Evolutionary conservation across 441 rosid species (phyloP).

Genomic region (Isatis lusitanica): DNA sequence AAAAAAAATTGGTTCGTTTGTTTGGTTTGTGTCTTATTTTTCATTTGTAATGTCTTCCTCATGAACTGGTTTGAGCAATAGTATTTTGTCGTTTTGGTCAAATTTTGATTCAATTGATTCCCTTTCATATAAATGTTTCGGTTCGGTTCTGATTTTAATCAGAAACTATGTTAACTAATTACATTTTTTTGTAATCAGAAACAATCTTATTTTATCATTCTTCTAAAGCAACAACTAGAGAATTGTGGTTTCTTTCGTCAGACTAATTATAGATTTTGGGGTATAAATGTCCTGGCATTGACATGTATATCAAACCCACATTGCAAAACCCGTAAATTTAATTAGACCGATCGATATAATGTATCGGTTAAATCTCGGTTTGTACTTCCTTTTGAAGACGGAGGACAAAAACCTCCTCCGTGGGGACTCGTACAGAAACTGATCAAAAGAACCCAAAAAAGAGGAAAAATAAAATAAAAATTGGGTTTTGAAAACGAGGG

Average conservation of each 20-base stretch:
- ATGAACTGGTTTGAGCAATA: slow-evolving; percentile 26
- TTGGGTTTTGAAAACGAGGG: slow-evolving; percentile 24
- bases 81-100: slow-evolving; percentile 5
- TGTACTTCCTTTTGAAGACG: not conserved
- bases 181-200: not conserved
- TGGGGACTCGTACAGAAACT: not conserved
- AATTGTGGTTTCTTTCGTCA: no score
- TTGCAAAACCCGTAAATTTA: not conserved
- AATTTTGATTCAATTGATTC: slow-evolving; percentile 7
- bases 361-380: not conserved
- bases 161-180: not conserved
- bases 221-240: no score
- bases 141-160: no score
- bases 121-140: no score
- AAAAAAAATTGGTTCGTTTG: slow-evolving; percentile 22
- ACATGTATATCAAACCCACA: not conserved
- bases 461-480: not conserved
- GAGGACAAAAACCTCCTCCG: not conserved
- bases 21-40: slow-evolving; percentile 27
- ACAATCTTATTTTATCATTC: no score
- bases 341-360: not conserved
- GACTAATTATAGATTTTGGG: not conserved
- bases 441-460: slow-evolving; percentile 8
- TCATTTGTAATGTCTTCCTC: slow-evolving; percentile 19
- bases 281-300: not conserved